Conservation (phyloP, 2,329 filamentous ascomycete species). For the Cercospora beticola region DNA sequence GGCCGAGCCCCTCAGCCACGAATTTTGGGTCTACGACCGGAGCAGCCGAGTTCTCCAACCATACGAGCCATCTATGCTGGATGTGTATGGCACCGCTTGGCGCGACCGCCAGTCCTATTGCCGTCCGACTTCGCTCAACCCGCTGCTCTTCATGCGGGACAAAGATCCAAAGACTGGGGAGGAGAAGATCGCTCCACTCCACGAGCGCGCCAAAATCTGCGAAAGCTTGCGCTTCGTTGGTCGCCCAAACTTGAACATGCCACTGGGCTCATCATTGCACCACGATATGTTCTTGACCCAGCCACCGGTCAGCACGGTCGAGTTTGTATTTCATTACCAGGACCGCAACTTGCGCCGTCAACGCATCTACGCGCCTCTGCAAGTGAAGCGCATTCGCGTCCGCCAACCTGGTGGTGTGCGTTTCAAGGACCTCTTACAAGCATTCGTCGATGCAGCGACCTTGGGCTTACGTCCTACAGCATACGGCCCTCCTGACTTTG, state of each 20-base stretch:
- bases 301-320: constrained; percentile 7
- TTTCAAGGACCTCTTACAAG: constrained; percentile 6
- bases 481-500: not conserved
- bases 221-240: constrained; percentile 11
- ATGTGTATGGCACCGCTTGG: not conserved
- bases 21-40: constrained; percentile 7
- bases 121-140: constrained; percentile 10
- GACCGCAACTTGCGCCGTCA: not conserved
- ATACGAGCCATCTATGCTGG: not conserved
- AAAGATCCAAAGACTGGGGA: not conserved
- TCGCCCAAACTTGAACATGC: constrained; percentile 3
- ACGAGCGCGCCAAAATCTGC: constrained; percentile 10
- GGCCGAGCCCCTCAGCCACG: not conserved
- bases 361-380: not conserved
- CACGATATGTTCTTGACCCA: constrained; percentile 20
- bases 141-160: constrained; percentile 12
- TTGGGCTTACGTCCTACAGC: not conserved
- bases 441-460: not conserved
- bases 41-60: not conserved
- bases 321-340: constrained; percentile 11
- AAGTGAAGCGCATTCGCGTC: constrained; percentile 4
- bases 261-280: not conserved
- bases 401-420: constrained; percentile 4
- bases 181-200: not conserved
- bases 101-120: not conserved